phyloP scores from a whole-genome alignment of 2,329 filamentous ascomycete species.

The Aspergillus sp. region DNA sequence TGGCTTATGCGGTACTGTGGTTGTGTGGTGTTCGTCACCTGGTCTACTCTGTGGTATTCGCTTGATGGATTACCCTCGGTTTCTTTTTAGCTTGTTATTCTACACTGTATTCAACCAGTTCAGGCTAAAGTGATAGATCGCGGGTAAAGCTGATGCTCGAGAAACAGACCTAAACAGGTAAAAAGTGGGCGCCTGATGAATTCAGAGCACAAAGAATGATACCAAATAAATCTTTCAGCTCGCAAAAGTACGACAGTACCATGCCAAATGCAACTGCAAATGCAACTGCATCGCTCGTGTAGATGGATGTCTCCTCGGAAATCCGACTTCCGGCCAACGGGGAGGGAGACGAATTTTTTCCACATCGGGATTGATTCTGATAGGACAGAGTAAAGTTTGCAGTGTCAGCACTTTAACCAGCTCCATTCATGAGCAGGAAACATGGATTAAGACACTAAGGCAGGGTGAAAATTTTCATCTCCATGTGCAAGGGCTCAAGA shows the following conservation, averaged over 20 bases:
- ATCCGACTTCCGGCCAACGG: not conserved
- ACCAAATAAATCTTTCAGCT: no score
- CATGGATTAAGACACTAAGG: not conserved
- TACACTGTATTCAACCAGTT: no score
- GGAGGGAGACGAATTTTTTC: not conserved
- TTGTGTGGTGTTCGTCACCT: no score
- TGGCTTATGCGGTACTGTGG: no score
- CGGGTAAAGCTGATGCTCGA: no score
- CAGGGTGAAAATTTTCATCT: constrained; percentile 6
- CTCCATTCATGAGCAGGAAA: not conserved
- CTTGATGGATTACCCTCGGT: no score
- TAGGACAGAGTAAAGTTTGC: not conserved
- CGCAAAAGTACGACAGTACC: not conserved
- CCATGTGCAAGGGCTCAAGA: not conserved
- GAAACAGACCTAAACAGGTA: no score
- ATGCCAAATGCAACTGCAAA: not conserved
- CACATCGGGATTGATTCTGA: not conserved
- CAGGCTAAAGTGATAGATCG: no score
- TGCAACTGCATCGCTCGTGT: not conserved
- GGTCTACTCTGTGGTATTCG: no score
- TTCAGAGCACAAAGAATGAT: no score
- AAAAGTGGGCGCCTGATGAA: no score
- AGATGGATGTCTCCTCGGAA: not conserved
- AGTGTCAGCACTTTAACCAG: constrained; percentile 1
- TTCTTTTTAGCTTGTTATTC: no score